Conservation (phyloP, 129 eudicot genomes). For the Apium graveolens region DNA sequence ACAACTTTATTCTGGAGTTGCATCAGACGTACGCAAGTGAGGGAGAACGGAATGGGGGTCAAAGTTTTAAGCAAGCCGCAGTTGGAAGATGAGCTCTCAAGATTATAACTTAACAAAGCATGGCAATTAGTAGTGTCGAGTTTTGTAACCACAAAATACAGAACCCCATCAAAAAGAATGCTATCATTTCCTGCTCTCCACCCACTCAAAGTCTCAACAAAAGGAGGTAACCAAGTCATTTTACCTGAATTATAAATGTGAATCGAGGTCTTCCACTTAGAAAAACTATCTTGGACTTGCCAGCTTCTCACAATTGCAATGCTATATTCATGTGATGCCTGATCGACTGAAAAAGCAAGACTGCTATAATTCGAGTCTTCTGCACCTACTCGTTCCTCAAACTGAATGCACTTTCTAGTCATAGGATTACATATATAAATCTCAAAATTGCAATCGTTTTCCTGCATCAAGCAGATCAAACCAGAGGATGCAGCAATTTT, state of each 20-base stretch:
- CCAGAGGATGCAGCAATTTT: constrained; percentile 36
- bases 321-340: constrained; percentile 21
- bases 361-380: constrained; percentile 28
- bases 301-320: constrained; percentile 32
- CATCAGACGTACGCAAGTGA: constrained; percentile 48
- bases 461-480: constrained; percentile 42
- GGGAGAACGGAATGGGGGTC: constrained; percentile 34
- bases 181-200: constrained; percentile 52
- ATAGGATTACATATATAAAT: constrained; percentile 38
- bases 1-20: constrained; percentile 36
- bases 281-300: constrained; percentile 31
- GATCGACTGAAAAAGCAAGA: constrained; percentile 39
- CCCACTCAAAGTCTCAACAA: constrained; percentile 26
- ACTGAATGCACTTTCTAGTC: constrained; percentile 13
- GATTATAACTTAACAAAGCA: constrained; percentile 32
- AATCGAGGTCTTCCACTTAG: constrained; percentile 25
- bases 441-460: constrained; percentile 15
- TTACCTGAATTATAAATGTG: constrained; percentile 32
- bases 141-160: constrained; percentile 36
- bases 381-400: constrained; percentile 28
- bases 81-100: constrained; percentile 5
- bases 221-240: constrained; percentile 34
- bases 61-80: constrained; percentile 18
- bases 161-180: constrained; percentile 25
- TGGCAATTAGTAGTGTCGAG: constrained; percentile 17